Base-by-base conservation (phyloP, 768 basidiomycete genomes). In the Suillus hirtellus region DNA sequence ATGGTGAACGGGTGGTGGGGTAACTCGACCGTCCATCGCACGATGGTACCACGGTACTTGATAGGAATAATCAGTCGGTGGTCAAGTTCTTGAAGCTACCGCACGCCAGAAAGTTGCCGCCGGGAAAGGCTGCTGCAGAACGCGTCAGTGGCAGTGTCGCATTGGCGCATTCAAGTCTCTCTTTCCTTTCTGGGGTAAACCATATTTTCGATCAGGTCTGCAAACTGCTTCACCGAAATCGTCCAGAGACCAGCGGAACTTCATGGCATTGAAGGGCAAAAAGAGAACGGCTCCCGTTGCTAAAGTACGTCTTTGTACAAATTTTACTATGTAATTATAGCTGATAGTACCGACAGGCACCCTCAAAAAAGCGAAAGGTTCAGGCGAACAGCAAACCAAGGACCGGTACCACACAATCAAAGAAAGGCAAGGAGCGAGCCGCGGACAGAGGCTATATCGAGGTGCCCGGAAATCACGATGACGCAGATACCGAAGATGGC, bases 321-420 rank as follows among this genome's bases (percentile, higher is more conserved):
- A 10, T 35, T 49, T 43, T 46, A 24, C 43, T 34, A 24, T 47
- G 31, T 17, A 12, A 1, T 46, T 65, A 21, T 14, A 17, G 6
- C 55, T 58, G 10, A 58, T 42, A 11, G 10, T 19, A 42, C 24
- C 6, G 40, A 58, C 65, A 82, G 78, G 75, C 73, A 56, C 66
- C 84, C 19, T 78, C 82, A 4, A 91, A 92, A 79, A 87, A 83
- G 69, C 86, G 82, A 69, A 92, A 88, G 74, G 70, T 85, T 35
- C 71, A 77, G 44, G 70, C 80, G 31, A 60, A 62, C 17, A 58
- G 56, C 46, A 70, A 71, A 53, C 60, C 69, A 66, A 70, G 70
- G 61, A 38, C 63, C 38, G 52, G 24, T 64, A 38, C 61, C 66
- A 46, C 78, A 76, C 65, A 67, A 67, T 52, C 82, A 80, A 64